Conservation (phyloP, 441 rosid species). For the Euphorbia corollata region DNA sequence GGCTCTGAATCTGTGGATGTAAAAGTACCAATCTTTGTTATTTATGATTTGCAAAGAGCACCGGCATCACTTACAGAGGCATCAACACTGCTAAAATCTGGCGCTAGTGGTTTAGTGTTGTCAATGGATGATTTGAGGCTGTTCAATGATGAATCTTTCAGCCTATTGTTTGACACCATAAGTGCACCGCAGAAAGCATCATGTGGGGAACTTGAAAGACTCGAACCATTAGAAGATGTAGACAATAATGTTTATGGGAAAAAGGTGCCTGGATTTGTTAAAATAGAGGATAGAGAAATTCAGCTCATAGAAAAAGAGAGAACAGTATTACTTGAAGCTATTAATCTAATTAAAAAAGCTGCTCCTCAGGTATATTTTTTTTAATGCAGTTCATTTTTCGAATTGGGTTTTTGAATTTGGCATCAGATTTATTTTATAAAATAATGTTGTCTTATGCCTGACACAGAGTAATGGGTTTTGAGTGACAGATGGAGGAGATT, state of each 20-base stretch:
- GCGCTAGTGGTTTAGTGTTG: slow-evolving; percentile 75
- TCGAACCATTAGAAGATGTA: slow-evolving; percentile 16
- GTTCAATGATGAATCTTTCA: slow-evolving; percentile 42
- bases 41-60: slow-evolving; percentile 23
- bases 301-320: slow-evolving; percentile 62
- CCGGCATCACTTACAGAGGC: slow-evolving; percentile 26
- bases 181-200: slow-evolving; percentile 22
- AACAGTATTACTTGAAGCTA: slow-evolving; percentile 51
- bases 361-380: slow-evolving; percentile 84
- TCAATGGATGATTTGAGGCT: slow-evolving; percentile 59
- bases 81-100: slow-evolving; percentile 36
- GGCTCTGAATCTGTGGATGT: slow-evolving; percentile 43
- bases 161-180: slow-evolving; percentile 35
- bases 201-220: slow-evolving; percentile 24
- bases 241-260: slow-evolving; percentile 25
- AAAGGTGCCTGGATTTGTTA: slow-evolving; percentile 45
- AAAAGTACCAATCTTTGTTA: slow-evolving; percentile 56
- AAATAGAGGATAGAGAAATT: slow-evolving; percentile 62
- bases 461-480: slow-evolving; percentile 29
- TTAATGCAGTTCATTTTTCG: slow-evolving; percentile 10
- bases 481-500: slow-evolving; percentile 85
- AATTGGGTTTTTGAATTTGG: slow-evolving; percentile 45
- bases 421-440: slow-evolving; percentile 24
- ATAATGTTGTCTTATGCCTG: slow-evolving; percentile 25
- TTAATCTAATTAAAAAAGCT: slow-evolving; percentile 68